Conservation (phyloP, 2,329 filamentous ascomycete species). For the Claviceps sp. region DNA sequence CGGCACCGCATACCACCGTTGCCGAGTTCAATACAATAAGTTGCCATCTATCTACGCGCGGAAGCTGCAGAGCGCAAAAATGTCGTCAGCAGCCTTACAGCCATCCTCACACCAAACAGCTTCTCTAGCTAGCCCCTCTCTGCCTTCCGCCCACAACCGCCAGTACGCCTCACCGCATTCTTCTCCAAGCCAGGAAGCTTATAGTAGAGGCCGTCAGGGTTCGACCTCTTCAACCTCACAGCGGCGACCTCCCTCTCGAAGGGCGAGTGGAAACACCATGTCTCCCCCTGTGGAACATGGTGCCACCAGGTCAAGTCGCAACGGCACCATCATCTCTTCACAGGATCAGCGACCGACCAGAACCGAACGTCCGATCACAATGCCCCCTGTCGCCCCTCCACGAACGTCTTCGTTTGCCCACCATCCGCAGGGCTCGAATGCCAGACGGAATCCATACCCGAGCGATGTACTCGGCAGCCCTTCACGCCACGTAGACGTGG, state of each 20-base stretch:
- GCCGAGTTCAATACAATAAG: slow-evolving; percentile 4
- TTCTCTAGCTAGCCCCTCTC: slow-evolving; percentile 34
- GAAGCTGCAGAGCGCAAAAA: slow-evolving; percentile 15
- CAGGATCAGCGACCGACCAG: slow-evolving; percentile 29
- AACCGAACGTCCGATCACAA: slow-evolving; percentile 42
- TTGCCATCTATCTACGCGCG: background rate
- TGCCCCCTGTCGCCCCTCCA: slow-evolving; percentile 56
- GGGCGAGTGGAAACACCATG: slow-evolving; percentile 36
- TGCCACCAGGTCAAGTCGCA: slow-evolving; percentile 33
- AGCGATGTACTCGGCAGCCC: slow-evolving; percentile 31
- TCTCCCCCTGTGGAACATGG: slow-evolving; percentile 21
- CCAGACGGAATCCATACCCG: slow-evolving; percentile 31
- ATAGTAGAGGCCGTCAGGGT: slow-evolving; percentile 37
- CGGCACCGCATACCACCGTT: background rate
- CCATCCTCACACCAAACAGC: slow-evolving; percentile 42
- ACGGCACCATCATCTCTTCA: slow-evolving; percentile 28
- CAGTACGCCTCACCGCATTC: slow-evolving; percentile 39
- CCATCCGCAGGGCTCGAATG: slow-evolving; percentile 21
- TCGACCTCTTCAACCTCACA: slow-evolving; percentile 36
- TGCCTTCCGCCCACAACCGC: slow-evolving; percentile 33
- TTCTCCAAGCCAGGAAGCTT: slow-evolving; percentile 40
- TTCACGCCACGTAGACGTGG: slow-evolving; percentile 25
- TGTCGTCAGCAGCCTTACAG: slow-evolving; percentile 48
- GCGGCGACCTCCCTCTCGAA: slow-evolving; percentile 37
- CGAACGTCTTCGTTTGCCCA: slow-evolving; percentile 70